Evolutionary conservation across 2,329 filamentous ascomycete species (phyloP).

Genomic region (Ophiocordyceps camponoti-saundersi): DNA sequence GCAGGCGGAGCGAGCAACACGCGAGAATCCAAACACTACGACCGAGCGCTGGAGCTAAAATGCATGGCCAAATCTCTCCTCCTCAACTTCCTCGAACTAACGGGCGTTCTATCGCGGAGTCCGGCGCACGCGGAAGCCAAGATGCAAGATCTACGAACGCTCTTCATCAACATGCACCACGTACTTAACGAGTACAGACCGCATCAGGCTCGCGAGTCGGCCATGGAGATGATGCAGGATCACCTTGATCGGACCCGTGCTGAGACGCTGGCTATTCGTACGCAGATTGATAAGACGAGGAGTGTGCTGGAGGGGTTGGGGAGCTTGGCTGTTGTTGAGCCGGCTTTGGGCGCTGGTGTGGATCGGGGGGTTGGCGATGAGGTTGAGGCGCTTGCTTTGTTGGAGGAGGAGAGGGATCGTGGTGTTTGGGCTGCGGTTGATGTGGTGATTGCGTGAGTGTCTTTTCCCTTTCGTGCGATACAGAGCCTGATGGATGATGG

Average conservation of each 20-base stretch:
- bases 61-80: conserved; percentile 70
- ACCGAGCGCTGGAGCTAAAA: conserved; percentile 53
- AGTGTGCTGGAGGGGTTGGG: conserved; percentile 54
- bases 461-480: not conserved
- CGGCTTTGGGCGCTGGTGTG: not conserved
- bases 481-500: too few species aligned
- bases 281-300: conserved; percentile 55
- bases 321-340: conserved; percentile 22
- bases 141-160: conserved; percentile 58
- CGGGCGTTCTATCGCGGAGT: conserved; percentile 28
- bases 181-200: conserved; percentile 88
- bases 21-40: conserved; percentile 37
- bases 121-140: conserved; percentile 45
- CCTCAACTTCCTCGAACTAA: conserved; percentile 75
- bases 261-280: conserved; percentile 54
- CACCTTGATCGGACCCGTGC: conserved; percentile 55
- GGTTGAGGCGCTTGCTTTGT: conserved; percentile 4
- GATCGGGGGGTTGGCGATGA: not conserved
- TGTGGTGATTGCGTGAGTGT: conserved; percentile 17
- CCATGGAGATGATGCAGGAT: conserved; percentile 78
- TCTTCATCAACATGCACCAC: conserved; percentile 85
- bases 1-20: conserved; percentile 20
- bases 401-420: conserved; percentile 12
- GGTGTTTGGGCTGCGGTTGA: conserved; percentile 24
- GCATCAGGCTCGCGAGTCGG: conserved; percentile 76